Evolutionary conservation across 2,329 filamentous ascomycete genomes (phyloP), one percentile per base, ranked within the genome.

Genomic region (Drechslera avenae): DNA sequence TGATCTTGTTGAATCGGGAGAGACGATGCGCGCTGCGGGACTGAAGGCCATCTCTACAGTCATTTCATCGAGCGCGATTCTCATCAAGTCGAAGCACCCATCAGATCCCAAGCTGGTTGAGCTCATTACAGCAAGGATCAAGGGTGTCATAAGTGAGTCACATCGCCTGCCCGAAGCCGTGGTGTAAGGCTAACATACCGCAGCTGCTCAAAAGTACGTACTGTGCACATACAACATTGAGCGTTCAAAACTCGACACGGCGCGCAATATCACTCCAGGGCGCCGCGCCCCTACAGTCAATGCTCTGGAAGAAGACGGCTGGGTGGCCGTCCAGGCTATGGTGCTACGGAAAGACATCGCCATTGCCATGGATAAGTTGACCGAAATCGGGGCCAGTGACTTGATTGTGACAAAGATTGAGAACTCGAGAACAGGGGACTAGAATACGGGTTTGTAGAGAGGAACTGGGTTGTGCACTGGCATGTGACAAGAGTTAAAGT

Each of bases 181-280:
- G 16, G n/a, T 14, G 10, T 3, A 14, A 12, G 5, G 17, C 58
- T 66, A 53, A 68, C 37, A 13, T 10, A 5, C 5, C 32, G 5
- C 56, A 86, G 83, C 91, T 34, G 94, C 94, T 8, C 91, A 99
- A 78, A 88, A 86, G 75, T 97, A 89, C 71, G 91, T 97, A 21
- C 84, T 97, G 23, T 97, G 94, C 79, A 91, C 95, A 71, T 99
- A 97, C 82, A 99, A 99, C 77, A 85, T 97, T 52, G 83, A 89
- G 62, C 86, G 92, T 54, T 72, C 76, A 39, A 83, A 84, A 46
- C 83, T 99, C 49, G 68, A 80, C 6, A 78, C 79, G 26, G 92
- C 89, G 7, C 84, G 82, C 39, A 83, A 83, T 62, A 89, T 97
- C 71, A 97, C 94, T 0, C 94, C 94, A 0, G 94, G 94, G 56